These are phyloP conservation scores for Drechmeria coniospora DNA, from an alignment of 2,329 filamentous ascomycete genomes.

Conservation along the genomic window DNA sequence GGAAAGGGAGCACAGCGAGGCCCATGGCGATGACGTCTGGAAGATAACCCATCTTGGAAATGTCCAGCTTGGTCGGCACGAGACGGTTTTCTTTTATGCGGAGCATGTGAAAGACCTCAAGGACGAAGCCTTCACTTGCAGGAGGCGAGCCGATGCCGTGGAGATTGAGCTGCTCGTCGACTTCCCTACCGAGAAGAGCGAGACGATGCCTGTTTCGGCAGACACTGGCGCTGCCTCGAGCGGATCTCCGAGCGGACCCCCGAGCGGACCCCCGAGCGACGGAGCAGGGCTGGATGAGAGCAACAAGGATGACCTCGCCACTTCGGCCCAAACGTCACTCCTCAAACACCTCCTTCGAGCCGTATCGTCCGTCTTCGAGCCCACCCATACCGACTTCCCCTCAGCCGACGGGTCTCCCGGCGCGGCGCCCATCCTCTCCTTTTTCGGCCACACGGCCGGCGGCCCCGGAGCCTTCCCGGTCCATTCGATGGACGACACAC, in stretches of 20 bases:
- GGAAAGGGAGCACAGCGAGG: constrained; percentile 41
- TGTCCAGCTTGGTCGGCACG: constrained; percentile 69
- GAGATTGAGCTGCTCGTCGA: constrained; percentile 50
- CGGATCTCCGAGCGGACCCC: too few relatives aligned
- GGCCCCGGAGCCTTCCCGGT: constrained; percentile 51
- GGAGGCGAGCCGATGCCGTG: constrained; percentile 56
- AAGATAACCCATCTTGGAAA: constrained; percentile 70
- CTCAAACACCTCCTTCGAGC: constrained; percentile 31
- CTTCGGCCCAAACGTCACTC: constrained; percentile 21
- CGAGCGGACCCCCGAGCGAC: too few relatives aligned
- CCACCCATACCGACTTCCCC: constrained; percentile 15
- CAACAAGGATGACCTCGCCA: constrained; percentile 1
- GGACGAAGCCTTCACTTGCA: constrained; percentile 71
- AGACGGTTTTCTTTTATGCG: constrained; percentile 67
- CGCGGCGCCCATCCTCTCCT: constrained; percentile 28
- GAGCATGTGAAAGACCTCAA: constrained; percentile 61
- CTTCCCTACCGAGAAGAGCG: constrained; percentile 10
- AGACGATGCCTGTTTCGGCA: constrained; percentile 7
- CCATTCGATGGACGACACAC: constrained; percentile 46
- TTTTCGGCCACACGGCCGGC: constrained; percentile 36
- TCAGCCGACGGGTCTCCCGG: constrained; percentile 13
- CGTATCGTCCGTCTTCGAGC: constrained; percentile 28
- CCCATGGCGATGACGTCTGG: constrained; percentile 33
- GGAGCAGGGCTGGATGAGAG: not conserved
- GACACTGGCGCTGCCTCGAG: too few relatives aligned